Conservation (phyloP, 2,329 filamentous ascomycete species). For the Epichloe sp. region DNA sequence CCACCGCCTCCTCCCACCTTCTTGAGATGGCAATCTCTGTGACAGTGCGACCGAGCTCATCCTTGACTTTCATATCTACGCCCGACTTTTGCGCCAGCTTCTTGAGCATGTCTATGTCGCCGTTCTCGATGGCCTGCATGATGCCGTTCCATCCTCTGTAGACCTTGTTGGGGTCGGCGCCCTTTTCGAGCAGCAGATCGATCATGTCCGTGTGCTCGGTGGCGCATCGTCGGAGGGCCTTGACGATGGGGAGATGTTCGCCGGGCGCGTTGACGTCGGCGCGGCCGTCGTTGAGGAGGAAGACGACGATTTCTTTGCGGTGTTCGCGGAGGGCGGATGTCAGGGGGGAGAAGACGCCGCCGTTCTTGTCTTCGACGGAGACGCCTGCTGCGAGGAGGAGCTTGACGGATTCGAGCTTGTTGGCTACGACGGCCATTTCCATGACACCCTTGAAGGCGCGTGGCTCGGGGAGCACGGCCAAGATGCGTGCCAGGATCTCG, state of each 20-base stretch:
- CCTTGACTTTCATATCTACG: conserved; percentile 37
- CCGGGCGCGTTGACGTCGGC: conserved; percentile 55
- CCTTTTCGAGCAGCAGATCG: conserved; percentile 47
- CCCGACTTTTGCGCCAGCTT: conserved; percentile 36
- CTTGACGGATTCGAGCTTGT: conserved; percentile 55
- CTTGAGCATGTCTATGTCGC: conserved; percentile 39
- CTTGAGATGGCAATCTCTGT: conserved; percentile 44
- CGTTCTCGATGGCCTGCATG: conserved; percentile 53
- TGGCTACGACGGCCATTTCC: conserved; percentile 53
- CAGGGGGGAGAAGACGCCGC: conserved; percentile 59
- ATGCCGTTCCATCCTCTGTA: conserved; percentile 55
- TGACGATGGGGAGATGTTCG: conserved; percentile 59
- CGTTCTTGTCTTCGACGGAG: conserved; percentile 58
- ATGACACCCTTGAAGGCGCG: conserved; percentile 53
- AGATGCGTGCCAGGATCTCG: conserved; percentile 42
- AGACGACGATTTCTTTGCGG: conserved; percentile 45
- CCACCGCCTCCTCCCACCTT: conserved; percentile 44
- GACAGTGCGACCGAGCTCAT: conserved; percentile 41
- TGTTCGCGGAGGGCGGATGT: conserved; percentile 55
- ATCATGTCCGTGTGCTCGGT: conserved; percentile 45
- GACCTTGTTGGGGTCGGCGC: conserved; percentile 54
- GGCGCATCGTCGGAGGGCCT: conserved; percentile 47
- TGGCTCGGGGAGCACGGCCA: conserved; percentile 43
- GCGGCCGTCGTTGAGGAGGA: conserved; percentile 45
- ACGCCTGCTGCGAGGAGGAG: conserved; percentile 51